Percentiles rank a stretch among this genome's conserved stretches.
Conservation (phyloP, 129 eudicot genomes). For the Tagetes patula region DNA sequence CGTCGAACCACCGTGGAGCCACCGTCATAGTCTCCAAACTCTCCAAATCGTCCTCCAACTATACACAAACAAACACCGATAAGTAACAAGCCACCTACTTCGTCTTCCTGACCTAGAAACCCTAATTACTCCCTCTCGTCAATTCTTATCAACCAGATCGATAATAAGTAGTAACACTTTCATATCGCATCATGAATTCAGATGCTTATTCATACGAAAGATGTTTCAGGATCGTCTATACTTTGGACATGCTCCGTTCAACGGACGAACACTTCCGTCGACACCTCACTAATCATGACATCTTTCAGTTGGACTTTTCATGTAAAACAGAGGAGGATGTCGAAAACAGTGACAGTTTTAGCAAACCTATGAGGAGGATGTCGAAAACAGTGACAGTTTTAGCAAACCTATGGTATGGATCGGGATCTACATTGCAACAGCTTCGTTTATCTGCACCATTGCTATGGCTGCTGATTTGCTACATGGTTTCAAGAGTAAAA, state of each 20-base stretch:
- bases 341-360: too few species aligned
- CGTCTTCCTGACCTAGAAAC: too few species aligned
- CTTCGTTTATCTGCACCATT: slow-evolving; percentile 36
- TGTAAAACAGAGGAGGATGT: too few species aligned
- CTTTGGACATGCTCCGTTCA: not conserved
- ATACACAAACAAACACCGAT: too few species aligned
- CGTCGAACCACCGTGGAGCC: too few species aligned
- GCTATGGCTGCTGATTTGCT: slow-evolving; percentile 40
- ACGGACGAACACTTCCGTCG: not conserved
- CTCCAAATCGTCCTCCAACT: too few species aligned
- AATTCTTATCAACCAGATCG: too few species aligned
- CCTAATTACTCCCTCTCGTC: too few species aligned
- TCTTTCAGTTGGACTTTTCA: not conserved
- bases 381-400: not conserved
- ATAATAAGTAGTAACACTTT: too few species aligned
- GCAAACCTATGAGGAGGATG: not conserved
- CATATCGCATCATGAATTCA: not conserved
- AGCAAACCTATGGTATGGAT: slow-evolving; percentile 43
- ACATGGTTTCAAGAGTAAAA: slow-evolving; percentile 32
- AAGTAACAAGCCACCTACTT: too few species aligned
- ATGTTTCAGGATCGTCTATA: not conserved
- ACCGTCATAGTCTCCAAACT: too few species aligned
- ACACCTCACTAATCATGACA: not conserved
- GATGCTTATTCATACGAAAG: not conserved
- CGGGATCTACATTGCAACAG: slow-evolving; percentile 48